Base-by-base conservation (phyloP, 805 yeast genomes). In the Lipomyces starkeyi region DNA sequence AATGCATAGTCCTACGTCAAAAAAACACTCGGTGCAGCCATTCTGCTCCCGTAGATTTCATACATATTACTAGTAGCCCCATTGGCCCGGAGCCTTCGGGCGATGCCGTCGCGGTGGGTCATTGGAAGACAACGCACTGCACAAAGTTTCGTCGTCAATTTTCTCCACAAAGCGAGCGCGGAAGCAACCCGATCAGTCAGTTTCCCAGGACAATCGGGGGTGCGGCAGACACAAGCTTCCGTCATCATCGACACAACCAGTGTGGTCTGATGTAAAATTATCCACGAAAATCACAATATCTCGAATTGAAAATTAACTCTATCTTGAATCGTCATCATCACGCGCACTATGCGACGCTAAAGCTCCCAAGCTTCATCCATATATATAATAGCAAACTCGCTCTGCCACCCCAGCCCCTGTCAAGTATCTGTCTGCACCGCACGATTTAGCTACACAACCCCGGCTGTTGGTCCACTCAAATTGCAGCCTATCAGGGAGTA, bases 361-460 rank as follows among this genome's bases (percentile, higher is more conserved):
- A 6, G 9, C 22, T 17, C 22, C 49, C 49, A 2, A 7, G 6
- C 11, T 8, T 43, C 20, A n/a, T 43, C 22, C 49, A 43, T 17
- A 17, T 43, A 43, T 43, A 43, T 43, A 43, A 17, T n/a, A n/a
- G 20, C 49, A 43, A n/a, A 43, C 22, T 8, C 49, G 22, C 20
- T 43, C 22, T 43, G 22, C 49, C 49, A 43, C 49, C 49, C 49
- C 49, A 43, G 49, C 49, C 49, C 49, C 49, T 43, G 49, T 43
- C 49, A 7, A 17, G 49, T n/a, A 43, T 43, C 49, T n/a, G 49
- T 43, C 22, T 43, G 49, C 22, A 43, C 49, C 49, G 49, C 22
- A 43, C 49, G 22, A n/a, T 0, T 22, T 43, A 43, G 9, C n/a
- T 43, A 43, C 11, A 43, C 49, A 43, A 17, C 22, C 49, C 49